A percentile compares a stretch with the other conserved stretches of the same genome.
Evolutionary conservation across 331 rosid species (phyloP).

Genomic region (Phaseolus coccineus): DNA sequence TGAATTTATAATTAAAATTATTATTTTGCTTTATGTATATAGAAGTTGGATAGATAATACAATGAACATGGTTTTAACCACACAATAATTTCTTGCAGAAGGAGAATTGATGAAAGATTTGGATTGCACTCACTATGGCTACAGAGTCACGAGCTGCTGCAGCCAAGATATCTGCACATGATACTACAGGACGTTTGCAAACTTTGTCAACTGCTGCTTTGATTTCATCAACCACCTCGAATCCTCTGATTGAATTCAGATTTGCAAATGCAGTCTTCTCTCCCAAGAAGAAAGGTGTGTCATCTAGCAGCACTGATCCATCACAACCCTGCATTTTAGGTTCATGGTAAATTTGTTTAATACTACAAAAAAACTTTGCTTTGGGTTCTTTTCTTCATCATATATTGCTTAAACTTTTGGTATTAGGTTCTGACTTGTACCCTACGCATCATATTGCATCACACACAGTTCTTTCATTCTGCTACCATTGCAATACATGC

Average conservation of each 20-base stretch:
- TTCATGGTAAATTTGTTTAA: not conserved
- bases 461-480: not conserved
- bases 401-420: not conserved
- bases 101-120: not conserved
- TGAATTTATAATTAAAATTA: not conserved
- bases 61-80: not conserved
- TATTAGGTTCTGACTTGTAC: not conserved
- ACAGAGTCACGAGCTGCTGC: conserved; percentile 73
- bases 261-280: conserved; percentile 62
- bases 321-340: conserved; percentile 60
- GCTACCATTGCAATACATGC: not conserved
- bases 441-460: not conserved
- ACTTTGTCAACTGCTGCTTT: conserved; percentile 48
- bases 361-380: not conserved
- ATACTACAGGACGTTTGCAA: conserved; percentile 53
- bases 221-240: conserved; percentile 59
- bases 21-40: no score
- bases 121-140: conserved; percentile 46
- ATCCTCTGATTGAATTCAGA: conserved; percentile 55
- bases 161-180: conserved; percentile 72
- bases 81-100: not conserved
- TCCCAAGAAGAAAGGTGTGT: conserved; percentile 47
- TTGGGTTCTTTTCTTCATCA: not conserved
- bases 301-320: conserved; percentile 67
- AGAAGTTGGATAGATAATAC: no score